These are phyloP conservation scores for Gaultheria prostrata DNA, from an alignment of 148 eudicot species.

Conservation along the genomic window DNA sequence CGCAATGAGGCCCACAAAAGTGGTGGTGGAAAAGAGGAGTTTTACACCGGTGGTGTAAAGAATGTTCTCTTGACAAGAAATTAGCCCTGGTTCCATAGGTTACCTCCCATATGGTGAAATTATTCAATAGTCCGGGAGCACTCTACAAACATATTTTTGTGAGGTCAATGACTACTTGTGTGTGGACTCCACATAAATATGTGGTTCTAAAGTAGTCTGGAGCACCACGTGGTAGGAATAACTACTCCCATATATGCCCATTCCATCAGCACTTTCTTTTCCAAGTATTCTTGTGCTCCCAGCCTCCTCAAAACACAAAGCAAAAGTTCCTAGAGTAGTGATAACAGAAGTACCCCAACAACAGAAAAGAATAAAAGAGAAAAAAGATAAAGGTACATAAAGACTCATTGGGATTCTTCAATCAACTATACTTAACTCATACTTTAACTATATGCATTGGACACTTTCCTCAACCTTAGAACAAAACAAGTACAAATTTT, in stretches of 20 bases:
- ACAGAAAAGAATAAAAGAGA: not conserved
- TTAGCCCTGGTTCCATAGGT: no score
- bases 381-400: not conserved
- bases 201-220: no score
- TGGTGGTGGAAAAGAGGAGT: no score
- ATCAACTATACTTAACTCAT: not conserved
- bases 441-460: not conserved
- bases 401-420: conserved; percentile 10
- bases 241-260: not conserved
- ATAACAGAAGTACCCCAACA: not conserved
- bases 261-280: not conserved
- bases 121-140: no score
- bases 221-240: no score
- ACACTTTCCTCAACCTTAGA: not conserved
- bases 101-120: no score
- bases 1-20: no score
- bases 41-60: no score
- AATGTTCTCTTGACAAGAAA: no score
- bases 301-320: conserved; percentile 7
- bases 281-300: not conserved
- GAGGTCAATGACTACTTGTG: no score
- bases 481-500: not conserved
- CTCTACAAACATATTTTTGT: no score
- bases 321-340: conserved; percentile 4
- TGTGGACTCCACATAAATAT: no score